phyloP scores from a whole-genome alignment of 2,329 filamentous ascomycete genomes.

The Microthyrium microscopicum region DNA sequence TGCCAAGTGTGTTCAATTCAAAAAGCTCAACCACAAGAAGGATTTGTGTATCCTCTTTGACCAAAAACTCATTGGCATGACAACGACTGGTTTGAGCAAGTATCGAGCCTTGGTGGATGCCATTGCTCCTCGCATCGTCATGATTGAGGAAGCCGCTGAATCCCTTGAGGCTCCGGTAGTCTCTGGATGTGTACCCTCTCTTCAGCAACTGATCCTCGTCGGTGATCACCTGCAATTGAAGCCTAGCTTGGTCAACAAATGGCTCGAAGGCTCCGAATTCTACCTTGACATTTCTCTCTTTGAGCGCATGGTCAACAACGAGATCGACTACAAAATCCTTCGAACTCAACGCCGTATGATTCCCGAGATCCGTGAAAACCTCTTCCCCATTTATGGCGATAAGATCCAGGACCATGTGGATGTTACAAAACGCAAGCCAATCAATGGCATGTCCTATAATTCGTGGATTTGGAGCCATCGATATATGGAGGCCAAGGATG shows the following conservation, averaged over 20 bases:
- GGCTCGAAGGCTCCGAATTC: slow-evolving; percentile 44
- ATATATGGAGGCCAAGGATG: slow-evolving; percentile 48
- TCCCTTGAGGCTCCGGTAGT: slow-evolving; percentile 49
- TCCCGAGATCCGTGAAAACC: slow-evolving; percentile 45
- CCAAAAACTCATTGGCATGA: slow-evolving; percentile 47
- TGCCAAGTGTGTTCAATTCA: slow-evolving; percentile 33
- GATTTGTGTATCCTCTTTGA: slow-evolving; percentile 45
- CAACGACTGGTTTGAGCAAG: slow-evolving; percentile 67
- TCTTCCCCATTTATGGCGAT: slow-evolving; percentile 44
- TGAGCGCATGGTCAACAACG: slow-evolving; percentile 54
- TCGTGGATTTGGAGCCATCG: slow-evolving; percentile 47
- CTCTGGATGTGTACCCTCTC: slow-evolving; percentile 41
- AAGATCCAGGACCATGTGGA: slow-evolving; percentile 39
- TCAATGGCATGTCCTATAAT: slow-evolving; percentile 45
- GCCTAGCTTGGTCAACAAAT: slow-evolving; percentile 46
- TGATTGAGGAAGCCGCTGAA: slow-evolving; percentile 72
- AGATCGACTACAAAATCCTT: slow-evolving; percentile 46
- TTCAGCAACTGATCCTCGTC: slow-evolving; percentile 51
- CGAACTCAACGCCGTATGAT: slow-evolving; percentile 56
- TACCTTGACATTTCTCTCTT: slow-evolving; percentile 62
- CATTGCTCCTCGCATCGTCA: slow-evolving; percentile 47
- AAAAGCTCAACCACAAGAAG: slow-evolving; percentile 40
- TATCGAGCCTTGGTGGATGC: slow-evolving; percentile 55
- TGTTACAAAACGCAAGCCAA: slow-evolving; percentile 26
- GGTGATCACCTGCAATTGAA: slow-evolving; percentile 71